These are phyloP conservation scores for Aspergillus sp. DNA, from an alignment of 2,329 filamentous ascomycete genomes.

Conservation along the genomic window DNA sequence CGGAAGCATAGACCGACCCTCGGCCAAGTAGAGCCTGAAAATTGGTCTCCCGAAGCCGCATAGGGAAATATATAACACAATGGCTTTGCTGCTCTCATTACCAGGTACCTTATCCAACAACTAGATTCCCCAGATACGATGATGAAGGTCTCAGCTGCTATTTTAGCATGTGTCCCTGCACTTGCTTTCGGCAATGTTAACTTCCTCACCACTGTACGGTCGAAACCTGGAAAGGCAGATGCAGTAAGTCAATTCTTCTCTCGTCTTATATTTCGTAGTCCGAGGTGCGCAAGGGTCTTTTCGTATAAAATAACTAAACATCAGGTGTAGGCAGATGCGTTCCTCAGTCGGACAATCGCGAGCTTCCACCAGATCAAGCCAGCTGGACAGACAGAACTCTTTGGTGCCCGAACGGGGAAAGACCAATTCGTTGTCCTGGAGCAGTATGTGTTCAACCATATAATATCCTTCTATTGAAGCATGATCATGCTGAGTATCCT, in stretches of 20 bases:
- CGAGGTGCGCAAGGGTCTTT: neutral
- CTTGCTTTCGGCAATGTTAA: neutral
- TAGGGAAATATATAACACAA: neutral
- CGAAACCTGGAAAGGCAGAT: neutral
- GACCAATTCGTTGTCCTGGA: constrained; percentile 1
- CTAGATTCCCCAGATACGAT: neutral
- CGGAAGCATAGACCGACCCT: neutral
- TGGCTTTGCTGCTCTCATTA: neutral
- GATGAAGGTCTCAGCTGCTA: neutral
- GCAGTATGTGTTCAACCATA: neutral
- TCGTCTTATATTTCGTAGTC: neutral
- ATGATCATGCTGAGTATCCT: neutral
- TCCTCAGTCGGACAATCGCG: neutral
- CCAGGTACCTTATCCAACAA: neutral
- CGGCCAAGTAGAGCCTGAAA: neutral
- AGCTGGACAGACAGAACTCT: neutral
- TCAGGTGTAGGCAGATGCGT: neutral
- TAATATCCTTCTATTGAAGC: neutral
- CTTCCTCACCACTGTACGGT: neutral
- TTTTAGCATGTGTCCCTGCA: neutral
- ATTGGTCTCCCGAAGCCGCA: neutral
- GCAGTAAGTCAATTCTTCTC: neutral
- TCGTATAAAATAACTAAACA: neutral
- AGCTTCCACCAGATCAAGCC: constrained; percentile 1
- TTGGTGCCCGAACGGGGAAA: constrained; percentile 1